These are phyloP conservation scores for Nannizzia gypsea DNA, from an alignment of 2,329 filamentous ascomycete genomes.

Conservation along the genomic window DNA sequence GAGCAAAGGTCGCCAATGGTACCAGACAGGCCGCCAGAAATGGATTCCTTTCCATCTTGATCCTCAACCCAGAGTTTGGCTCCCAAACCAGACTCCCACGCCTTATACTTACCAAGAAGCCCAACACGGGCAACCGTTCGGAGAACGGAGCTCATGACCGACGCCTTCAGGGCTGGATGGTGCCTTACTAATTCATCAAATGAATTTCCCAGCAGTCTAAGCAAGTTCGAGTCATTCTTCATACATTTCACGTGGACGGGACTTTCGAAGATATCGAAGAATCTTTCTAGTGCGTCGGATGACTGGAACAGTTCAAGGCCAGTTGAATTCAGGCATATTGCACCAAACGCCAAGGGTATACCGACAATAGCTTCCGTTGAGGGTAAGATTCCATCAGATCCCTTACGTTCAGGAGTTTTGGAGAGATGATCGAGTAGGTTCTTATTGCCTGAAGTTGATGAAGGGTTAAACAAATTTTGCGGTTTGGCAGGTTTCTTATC, in stretches of 20 bases:
- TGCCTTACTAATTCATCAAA: slow-evolving; percentile 94
- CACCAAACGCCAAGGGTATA: slow-evolving; percentile 78
- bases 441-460: slow-evolving; percentile 16
- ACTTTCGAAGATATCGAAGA: slow-evolving; percentile 94
- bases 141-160: slow-evolving; percentile 73
- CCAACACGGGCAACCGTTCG: slow-evolving; percentile 78
- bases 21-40: slow-evolving; percentile 44
- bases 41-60: slow-evolving; percentile 45
- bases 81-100: slow-evolving; percentile 58
- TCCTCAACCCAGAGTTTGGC: slow-evolving; percentile 61
- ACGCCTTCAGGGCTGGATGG: slow-evolving; percentile 68
- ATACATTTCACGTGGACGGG: slow-evolving; percentile 77
- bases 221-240: slow-evolving; percentile 59
- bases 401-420: slow-evolving; percentile 22
- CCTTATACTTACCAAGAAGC: slow-evolving; percentile 59
- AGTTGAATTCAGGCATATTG: slow-evolving; percentile 79
- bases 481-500: slow-evolving; percentile 30
- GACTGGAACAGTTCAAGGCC: slow-evolving; percentile 80
- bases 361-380: slow-evolving; percentile 78
- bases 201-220: slow-evolving; percentile 62
- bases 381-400: slow-evolving; percentile 66
- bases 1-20: slow-evolving; percentile 27
- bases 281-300: slow-evolving; percentile 71
- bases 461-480: slow-evolving; percentile 24
- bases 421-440: slow-evolving; percentile 23